Conservation (phyloP, 306 rosid genomes). For the Citrullus colocynthis region DNA sequence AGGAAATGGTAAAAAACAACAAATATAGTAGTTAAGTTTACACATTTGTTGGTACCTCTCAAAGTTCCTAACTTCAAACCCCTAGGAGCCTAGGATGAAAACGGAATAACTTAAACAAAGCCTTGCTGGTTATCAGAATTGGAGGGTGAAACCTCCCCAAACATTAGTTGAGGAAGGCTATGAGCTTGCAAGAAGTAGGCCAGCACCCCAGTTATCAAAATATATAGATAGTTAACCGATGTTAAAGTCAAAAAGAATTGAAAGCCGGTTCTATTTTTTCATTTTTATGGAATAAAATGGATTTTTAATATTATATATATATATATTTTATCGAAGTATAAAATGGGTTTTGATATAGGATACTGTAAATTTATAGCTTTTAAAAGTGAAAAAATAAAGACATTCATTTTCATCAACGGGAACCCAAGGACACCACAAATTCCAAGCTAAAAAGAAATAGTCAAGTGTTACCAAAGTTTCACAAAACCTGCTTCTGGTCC, state of each 20-base stretch:
- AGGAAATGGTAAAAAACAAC: background rate
- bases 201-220: background rate
- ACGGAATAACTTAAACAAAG: background rate
- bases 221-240: background rate
- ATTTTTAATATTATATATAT: too few species aligned
- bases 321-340: background rate
- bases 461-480: constrained; percentile 76
- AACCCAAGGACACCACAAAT: constrained; percentile 8
- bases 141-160: background rate
- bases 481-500: constrained; percentile 99
- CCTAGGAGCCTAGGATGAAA: background rate
- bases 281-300: background rate
- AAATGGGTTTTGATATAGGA: background rate
- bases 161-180: background rate
- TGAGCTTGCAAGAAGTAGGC: background rate
- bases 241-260: background rate
- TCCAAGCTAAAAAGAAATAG: constrained; percentile 34
- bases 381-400: background rate
- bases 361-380: background rate
- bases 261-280: background rate
- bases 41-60: background rate
- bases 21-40: background rate
- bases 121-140: background rate
- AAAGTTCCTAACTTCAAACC: background rate
- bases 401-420: background rate